Base-by-base conservation (phyloP, 2,329 filamentous ascomycete species). In the Scedosporium apiospermum region DNA sequence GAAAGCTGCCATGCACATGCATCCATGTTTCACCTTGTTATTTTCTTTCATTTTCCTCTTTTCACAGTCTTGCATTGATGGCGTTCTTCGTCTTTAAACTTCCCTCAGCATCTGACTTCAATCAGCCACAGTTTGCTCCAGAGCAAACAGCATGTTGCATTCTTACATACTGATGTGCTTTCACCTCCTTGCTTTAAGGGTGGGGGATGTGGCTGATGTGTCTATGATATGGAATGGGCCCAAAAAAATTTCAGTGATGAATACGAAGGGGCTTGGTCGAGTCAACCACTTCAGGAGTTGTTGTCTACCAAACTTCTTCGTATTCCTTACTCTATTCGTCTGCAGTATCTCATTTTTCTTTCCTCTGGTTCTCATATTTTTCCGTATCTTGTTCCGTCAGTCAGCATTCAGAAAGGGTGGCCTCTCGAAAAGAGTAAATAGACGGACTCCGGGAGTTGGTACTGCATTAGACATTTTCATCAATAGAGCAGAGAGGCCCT, bases 11-110 rank as follows among this genome's bases (percentile, higher is more conserved):
- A 18, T n/a, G 27, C 21, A 60, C 27, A 58, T 68, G 63, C 67
- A 67, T 67, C 69, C 69, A 64, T 18, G 66, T 67, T 66, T 69
- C 69, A 68, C 65, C 70, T 67, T 66, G 68, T 64, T 57, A 62
- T 61, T 44, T 64, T 60, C 18, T 49, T 18, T n/a, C 58, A 41
- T 34, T 58, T 58, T 44, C 44, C 62, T 59, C 61, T 58, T 46
- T 62, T 53, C 53, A 30, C 27, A 12, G 46, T 41, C 16, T 58
- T 58, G 60, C 60, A 62, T 62, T 57, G 30, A 41, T 58, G 57
- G 57, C 57, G 57, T 58, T 58, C 9, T 58, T 58, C 38, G 57
- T 58, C 57, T 58, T 58, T 38, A 27, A 27, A n/a, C n/a, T 6
- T 27, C 53, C 23, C 23, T 53, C 38, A n/a, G 44, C 16, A 49